These are phyloP conservation scores for Trapa bicornis DNA, from an alignment of 345 rosid species.

Conservation along the genomic window DNA sequence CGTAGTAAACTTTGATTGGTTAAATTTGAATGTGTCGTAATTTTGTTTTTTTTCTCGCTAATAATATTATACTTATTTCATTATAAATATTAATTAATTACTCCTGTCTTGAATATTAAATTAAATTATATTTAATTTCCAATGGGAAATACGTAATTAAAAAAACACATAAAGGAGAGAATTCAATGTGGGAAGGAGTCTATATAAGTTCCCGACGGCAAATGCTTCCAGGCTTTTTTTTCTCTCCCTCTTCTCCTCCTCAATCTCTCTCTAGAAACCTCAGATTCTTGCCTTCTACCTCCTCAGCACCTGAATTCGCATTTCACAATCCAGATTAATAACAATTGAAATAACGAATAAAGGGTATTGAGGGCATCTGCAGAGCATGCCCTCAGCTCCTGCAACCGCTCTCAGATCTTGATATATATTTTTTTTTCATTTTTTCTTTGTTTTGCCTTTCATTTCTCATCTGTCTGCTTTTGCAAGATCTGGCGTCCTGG, in stretches of 20 bases:
- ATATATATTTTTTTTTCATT: neutral
- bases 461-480: slow-evolving; percentile 6
- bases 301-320: slow-evolving; percentile 24
- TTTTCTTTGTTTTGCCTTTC: no score
- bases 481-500: slow-evolving; percentile 59
- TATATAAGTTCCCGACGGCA: slow-evolving; percentile 31
- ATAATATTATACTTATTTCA: no score
- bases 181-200: slow-evolving; percentile 9
- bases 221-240: neutral
- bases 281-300: slow-evolving; percentile 4
- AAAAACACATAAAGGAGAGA: neutral
- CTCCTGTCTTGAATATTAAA: no score
- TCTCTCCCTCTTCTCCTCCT: slow-evolving; percentile 9
- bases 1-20: no score
- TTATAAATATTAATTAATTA: no score
- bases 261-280: slow-evolving; percentile 13
- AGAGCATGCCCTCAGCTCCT: slow-evolving; percentile 45
- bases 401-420: slow-evolving; percentile 62
- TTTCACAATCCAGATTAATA: slow-evolving; percentile 15
- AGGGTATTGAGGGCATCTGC: slow-evolving; percentile 28
- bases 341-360: slow-evolving; percentile 14
- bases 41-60: no score
- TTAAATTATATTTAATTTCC: no score
- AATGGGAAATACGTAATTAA: no score
- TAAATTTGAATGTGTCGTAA: no score